phyloP scores from a whole-genome alignment of 2,329 filamentous ascomycete genomes.

The Pleomassaria siparia region DNA sequence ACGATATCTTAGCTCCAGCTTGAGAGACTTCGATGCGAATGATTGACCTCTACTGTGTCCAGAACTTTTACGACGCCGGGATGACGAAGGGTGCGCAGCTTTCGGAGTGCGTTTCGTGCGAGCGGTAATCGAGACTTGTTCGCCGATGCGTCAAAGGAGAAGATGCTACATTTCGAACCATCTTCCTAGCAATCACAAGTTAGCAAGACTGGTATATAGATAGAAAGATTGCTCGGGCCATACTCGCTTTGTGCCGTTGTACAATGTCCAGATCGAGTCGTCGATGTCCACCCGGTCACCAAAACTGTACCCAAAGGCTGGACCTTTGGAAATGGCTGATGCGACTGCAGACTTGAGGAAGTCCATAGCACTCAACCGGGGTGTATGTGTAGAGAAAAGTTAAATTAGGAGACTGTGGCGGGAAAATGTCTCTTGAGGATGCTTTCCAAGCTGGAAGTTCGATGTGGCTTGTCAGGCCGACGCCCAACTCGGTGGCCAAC shows the following conservation, averaged over 20 bases:
- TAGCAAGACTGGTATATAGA: constrained; percentile 16
- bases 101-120: constrained; percentile 90
- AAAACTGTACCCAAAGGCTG: constrained; percentile 88
- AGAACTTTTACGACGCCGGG: constrained; percentile 92
- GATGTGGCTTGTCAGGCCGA: neutral
- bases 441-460: neutral
- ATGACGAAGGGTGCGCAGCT: constrained; percentile 88
- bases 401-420: neutral
- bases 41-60: constrained; percentile 82
- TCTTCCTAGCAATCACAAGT: constrained; percentile 68
- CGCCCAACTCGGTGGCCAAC: too few relatives aligned
- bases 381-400: neutral
- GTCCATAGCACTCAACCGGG: constrained; percentile 65
- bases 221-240: constrained; percentile 24
- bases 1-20: constrained; percentile 19
- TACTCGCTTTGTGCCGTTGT: constrained; percentile 91
- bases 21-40: neutral
- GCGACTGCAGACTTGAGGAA: constrained; percentile 97
- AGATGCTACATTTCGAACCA: constrained; percentile 90
- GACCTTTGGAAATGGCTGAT: constrained; percentile 92
- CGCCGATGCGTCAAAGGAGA: constrained; percentile 85
- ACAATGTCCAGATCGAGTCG: constrained; percentile 93
- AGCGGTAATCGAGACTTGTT: constrained; percentile 82
- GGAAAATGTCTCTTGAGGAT: neutral
- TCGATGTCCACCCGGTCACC: constrained; percentile 91